These are phyloP conservation scores for Dipodascopsis tothii DNA, from an alignment of 805 yeast genomes.

Conservation along the genomic window DNA sequence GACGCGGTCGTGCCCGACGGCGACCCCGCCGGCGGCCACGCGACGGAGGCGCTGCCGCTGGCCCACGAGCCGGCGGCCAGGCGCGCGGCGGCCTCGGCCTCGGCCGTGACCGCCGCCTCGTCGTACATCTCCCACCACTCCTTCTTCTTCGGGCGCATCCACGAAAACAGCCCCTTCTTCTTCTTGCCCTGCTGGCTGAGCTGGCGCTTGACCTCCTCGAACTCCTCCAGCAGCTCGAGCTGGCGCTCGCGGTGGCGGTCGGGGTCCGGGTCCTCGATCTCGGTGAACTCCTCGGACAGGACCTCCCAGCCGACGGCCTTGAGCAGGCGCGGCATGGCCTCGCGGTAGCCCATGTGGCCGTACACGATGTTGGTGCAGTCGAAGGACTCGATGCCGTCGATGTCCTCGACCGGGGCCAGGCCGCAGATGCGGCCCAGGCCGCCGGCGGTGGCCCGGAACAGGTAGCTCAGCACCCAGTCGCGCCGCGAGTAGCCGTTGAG, in stretches of 20 bases:
- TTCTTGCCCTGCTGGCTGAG: conserved; percentile 33
- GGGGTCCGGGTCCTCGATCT: conserved; percentile 92
- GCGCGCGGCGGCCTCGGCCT: no score
- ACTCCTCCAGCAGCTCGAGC: conserved; percentile 71
- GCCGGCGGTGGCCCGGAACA: conserved; percentile 92
- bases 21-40: conserved; percentile 39
- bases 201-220: conserved; percentile 73
- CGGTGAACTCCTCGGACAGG: conserved; percentile 82
- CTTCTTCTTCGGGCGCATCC: conserved; percentile 44
- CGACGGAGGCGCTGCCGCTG: conserved; percentile 35
- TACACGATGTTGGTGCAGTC: conserved; percentile 82
- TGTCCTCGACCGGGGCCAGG: conserved; percentile 58
- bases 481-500: conserved; percentile 84
- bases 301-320: conserved; percentile 69
- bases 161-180: conserved; percentile 35
- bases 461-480: conserved; percentile 71
- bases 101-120: no score
- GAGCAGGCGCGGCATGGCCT: conserved; percentile 79
- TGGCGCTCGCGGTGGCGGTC: conserved; percentile 71
- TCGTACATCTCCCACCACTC: conserved; percentile 50
- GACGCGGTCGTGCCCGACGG: no score
- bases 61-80: no score
- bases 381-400: conserved; percentile 67
- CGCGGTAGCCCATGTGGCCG: conserved; percentile 97
- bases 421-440: conserved; percentile 91